Base-by-base conservation (phyloP, 495 filamentous ascomycete genomes). In the Hyphodiscus hymeniophilus region DNA sequence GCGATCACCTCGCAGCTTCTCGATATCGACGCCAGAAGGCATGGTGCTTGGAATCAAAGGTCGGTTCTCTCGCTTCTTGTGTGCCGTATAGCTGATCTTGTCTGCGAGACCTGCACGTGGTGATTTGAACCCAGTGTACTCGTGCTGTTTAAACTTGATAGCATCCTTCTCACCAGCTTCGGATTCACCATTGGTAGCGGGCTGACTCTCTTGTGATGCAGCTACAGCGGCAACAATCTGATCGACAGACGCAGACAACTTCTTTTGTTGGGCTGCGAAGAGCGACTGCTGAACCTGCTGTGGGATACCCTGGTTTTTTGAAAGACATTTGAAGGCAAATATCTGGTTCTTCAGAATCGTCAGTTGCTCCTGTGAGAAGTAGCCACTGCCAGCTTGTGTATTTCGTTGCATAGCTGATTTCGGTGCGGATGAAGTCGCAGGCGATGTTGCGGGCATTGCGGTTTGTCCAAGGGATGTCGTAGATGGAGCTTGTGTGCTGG, bases 11-110 rank as follows among this genome's bases (percentile, higher is more conserved):
- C 85, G 78, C 45, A 94, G 62, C 52, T 84, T 79, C 45, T 94
- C 87, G 47, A 89, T 74, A 56, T 90, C 84, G 22, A 95, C 73
- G n/a, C 92, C 92, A 11, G 80, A 71, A 8, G 91, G 89, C 70
- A 94, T 89, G 40, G 94, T 79, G 57, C 85, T 87, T 0, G 90
- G 87, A 32, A 96, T 79, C 51, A 87, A 79, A 22, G 78, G 71
- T 35, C 90, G 80, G 33, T 85, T 82, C 32, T 77, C 74, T 38
- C 90, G 78, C 23, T 72, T 70, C 6, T 70, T 70, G 60, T 97
- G 90, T 26, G 88, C 81, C n/a, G 74, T 68, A 60, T 92, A 95
- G 60, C 73, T 81, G 57, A 97, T 87, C 61, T 70, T 62, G 62
- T 72, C 57, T 63, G 72, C 52, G 73, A 72, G 51, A 57, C 67